phyloP scores from a whole-genome alignment of 2,329 filamentous ascomycete species.

The Drechslerella dactyloides region DNA sequence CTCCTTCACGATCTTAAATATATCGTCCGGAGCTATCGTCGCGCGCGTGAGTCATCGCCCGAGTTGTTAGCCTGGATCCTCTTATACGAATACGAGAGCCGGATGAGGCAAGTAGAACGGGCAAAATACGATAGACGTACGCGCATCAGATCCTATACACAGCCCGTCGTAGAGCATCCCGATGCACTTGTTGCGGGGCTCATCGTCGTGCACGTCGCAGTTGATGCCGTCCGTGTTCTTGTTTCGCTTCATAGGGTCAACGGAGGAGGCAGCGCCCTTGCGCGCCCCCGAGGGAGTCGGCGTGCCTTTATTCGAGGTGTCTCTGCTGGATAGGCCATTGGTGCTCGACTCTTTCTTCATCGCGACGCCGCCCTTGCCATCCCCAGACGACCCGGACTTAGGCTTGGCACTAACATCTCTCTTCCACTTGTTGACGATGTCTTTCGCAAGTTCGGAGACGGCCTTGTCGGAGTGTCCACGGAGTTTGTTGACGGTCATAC shows the following conservation, averaged over 20 bases:
- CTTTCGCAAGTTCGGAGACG: conserved; percentile 75
- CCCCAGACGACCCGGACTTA: conserved; percentile 55
- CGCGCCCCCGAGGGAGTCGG: conserved; percentile 25
- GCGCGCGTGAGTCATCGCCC: conserved; percentile 33
- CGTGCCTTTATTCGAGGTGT: conserved; percentile 37
- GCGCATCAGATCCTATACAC: conserved; percentile 68
- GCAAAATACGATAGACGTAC: conserved; percentile 37
- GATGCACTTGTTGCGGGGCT: conserved; percentile 80
- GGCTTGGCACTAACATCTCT: conserved; percentile 70
- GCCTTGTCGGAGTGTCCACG: conserved; percentile 79
- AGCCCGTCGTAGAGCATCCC: conserved; percentile 94
- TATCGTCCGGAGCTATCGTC: conserved; percentile 65
- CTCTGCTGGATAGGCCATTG: conserved; percentile 53
- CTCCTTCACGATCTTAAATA: conserved; percentile 71
- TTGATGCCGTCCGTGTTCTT: conserved; percentile 82
- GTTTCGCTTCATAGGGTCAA: conserved; percentile 78
- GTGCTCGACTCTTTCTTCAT: conserved; percentile 50
- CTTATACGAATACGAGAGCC: too few species aligned
- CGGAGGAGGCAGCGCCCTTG: conserved; percentile 58
- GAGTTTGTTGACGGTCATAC: conserved; percentile 83
- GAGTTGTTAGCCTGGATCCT: conserved; percentile 1
- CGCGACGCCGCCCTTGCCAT: conserved; percentile 63
- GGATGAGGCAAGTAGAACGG: background rate
- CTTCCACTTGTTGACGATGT: conserved; percentile 88
- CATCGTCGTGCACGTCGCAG: conserved; percentile 71